Conservation (phyloP, 2,329 filamentous ascomycete genomes). For the Neofusicoccum sp. region DNA sequence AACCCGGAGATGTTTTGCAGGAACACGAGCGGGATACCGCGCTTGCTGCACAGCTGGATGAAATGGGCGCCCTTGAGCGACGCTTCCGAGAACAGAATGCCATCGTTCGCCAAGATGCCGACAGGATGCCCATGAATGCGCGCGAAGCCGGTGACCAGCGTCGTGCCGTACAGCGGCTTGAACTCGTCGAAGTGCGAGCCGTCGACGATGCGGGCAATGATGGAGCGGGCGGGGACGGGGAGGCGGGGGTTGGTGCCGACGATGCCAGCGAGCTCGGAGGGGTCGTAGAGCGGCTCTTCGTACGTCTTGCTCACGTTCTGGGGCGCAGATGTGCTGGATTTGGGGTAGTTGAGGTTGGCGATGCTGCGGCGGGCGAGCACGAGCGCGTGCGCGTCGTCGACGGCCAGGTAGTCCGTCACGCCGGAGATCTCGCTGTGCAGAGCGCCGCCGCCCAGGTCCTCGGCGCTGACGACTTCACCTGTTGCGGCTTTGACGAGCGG, state of each 20-base stretch:
- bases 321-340: slow-evolving; percentile 25
- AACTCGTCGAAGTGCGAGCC: slow-evolving; percentile 89
- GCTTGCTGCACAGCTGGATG: slow-evolving; percentile 88
- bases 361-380: slow-evolving; percentile 81
- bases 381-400: slow-evolving; percentile 89
- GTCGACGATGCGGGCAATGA: slow-evolving; percentile 91
- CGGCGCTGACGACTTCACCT: slow-evolving; percentile 84
- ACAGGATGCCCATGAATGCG: slow-evolving; percentile 86
- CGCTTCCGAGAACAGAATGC: slow-evolving; percentile 86
- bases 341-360: slow-evolving; percentile 84
- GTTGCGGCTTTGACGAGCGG: slow-evolving; percentile 95
- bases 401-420: slow-evolving; percentile 91
- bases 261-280: slow-evolving; percentile 80
- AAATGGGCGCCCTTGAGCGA: slow-evolving; percentile 95
- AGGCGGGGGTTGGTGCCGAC: slow-evolving; percentile 86
- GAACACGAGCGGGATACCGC: slow-evolving; percentile 86
- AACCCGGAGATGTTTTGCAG: slow-evolving; percentile 97
- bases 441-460: slow-evolving; percentile 85
- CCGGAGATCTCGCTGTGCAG: slow-evolving; percentile 89
- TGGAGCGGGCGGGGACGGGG: slow-evolving; percentile 80
- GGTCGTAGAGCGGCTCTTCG: slow-evolving; percentile 75
- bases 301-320: slow-evolving; percentile 44
- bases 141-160: slow-evolving; percentile 86
- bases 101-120: slow-evolving; percentile 93
- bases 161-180: slow-evolving; percentile 86